Evolutionary conservation across 208 protist genomes (phyloP).

Genomic region (Acanthamoeba divionensis): DNA sequence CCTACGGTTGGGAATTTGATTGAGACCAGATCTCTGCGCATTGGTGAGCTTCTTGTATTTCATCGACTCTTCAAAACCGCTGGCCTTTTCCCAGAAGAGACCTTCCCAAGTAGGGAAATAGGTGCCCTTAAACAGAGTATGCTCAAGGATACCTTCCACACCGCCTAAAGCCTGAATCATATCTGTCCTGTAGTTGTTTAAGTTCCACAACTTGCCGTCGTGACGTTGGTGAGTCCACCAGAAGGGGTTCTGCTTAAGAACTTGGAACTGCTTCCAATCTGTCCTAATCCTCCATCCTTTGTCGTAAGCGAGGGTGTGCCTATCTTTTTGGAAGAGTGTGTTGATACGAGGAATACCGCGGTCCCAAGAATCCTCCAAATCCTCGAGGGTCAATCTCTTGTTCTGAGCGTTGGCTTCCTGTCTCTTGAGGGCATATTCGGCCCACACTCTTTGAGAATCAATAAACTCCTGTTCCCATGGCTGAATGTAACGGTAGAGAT

Average conservation of each 20-base stretch:
- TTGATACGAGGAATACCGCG: conserved; percentile 99
- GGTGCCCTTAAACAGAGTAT: conserved; percentile 99
- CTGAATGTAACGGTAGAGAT: conserved; percentile 99
- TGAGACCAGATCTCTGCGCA: conserved; percentile 99
- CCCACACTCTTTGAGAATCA: conserved; percentile 99
- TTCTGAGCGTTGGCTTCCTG: conserved; percentile 97
- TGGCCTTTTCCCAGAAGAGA: conserved; percentile 99
- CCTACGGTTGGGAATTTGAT: conserved; percentile 99
- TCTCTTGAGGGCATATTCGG: conserved; percentile 97
- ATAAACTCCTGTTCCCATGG: conserved; percentile 99
- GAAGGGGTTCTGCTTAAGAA: conserved; percentile 97
- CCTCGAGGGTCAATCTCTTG: conserved; percentile 96
- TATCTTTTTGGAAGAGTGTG: conserved; percentile 98
- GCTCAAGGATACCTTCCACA: conserved; percentile 99
- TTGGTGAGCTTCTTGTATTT: conserved; percentile 99
- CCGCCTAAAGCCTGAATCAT: conserved; percentile 99
- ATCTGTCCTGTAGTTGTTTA: conserved; percentile 99
- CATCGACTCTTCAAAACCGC: conserved; percentile 98
- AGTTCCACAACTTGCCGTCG: conserved; percentile 99
- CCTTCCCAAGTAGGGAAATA: conserved; percentile 99
- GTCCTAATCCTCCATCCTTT: conserved; percentile 98
- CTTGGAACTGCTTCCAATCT: conserved; percentile 98
- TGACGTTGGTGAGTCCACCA: conserved; percentile 98
- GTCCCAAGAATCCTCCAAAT: conserved; percentile 99
- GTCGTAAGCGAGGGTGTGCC: conserved; percentile 99